Base-by-base conservation (phyloP, 495 filamentous ascomycete genomes). In the Penicillium flavigenum region DNA sequence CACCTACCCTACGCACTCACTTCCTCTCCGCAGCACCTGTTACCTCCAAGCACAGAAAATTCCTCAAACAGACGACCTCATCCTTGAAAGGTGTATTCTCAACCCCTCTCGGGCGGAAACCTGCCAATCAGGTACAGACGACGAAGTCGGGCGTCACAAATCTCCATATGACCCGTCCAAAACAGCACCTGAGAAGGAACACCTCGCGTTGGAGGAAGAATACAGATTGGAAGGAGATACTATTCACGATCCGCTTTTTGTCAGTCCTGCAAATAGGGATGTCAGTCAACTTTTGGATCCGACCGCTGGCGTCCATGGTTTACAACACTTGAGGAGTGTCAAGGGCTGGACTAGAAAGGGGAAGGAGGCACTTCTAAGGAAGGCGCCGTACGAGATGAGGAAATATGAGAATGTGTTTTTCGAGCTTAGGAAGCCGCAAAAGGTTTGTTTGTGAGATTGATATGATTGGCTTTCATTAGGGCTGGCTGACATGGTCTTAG, bases 81-180 rank as follows among this genome's bases (percentile, higher is more conserved):
- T 48, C 65, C 57, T 65, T 1, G 67, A 70, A n/a, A 47, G 69
- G 27, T 57, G 61, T 26, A 51, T 63, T n/a, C 67, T 72, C 14
- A 60, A 58, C 20, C 66, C 66, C 5, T 60, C 63, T n/a, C 53
- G 59, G 17, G 32, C 57, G 2, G 70, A 72, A 29, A 71, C 58
- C 24, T 69, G 63, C 24, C 60, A 66, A 41, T 62, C 59, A 17
- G 70, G 70, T 51, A 66, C 68, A 14, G 70, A 72, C 32, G 68
- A 69, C 29, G 70, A 69, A 56, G 68, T 69, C 9, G 68, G 57
- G 0, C 58, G 58, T 4, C 70, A 72, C 61, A 63, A 62, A 48
- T 67, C 63, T 1, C 67, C 70, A 12, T 72, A 67, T 47, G 70
- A 71, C 32, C 68, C 66, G 6, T 48, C 58, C 6, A 59, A 48